Base-by-base conservation (phyloP, 2,329 filamentous ascomycete species). In the Didymella arachidicola region DNA sequence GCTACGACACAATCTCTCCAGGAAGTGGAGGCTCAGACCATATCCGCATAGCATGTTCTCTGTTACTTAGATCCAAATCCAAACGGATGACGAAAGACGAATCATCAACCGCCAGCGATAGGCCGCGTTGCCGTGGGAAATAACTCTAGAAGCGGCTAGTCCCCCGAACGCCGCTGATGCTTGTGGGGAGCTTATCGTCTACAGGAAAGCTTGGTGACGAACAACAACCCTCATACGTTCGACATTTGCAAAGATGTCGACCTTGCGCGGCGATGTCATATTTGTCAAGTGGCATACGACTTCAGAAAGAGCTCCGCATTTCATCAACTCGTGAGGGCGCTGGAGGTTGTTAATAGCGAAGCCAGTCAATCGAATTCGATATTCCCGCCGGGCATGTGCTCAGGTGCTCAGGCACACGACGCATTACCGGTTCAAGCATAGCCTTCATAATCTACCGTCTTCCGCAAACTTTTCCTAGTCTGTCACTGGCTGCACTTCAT, bases 361-460 rank as follows among this genome's bases (percentile, higher is more conserved):
- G 39, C 53, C 26, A 14, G 14, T 26, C 30, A 53, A 39, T 45
- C 30, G 19, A 25, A 29, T 39, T 44, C 49, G 10, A 39, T 54
- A 59, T 54, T 59, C 45, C 56, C 50, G 51, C 26, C 39, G 39
- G 34, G 38, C 39, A 53, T 50, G 45, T 39, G 32, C 50, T 48
- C 34, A 44, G 26, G 30, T 58, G 44, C 50, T 48, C 34, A 44
- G 39, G 44, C 56, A 50, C 56, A 41, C 46, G 41, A 51, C 50
- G 50, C 41, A 45, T 25, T 46, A 36, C 56, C 46, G 1, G 2
- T 42, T 42, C 39, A 19, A 43, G 56, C 50, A 45, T 59, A 53
- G 45, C 39, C 26, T 44, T 29, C 7, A 11, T n/a, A 25, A 2
- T 22, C n/a, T 30, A 16, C 39, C 49, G 18, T 14, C 10, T 43